phyloP scores from a whole-genome alignment of 2,329 filamentous ascomycete genomes.

The Aureobasidium mangrovei region DNA sequence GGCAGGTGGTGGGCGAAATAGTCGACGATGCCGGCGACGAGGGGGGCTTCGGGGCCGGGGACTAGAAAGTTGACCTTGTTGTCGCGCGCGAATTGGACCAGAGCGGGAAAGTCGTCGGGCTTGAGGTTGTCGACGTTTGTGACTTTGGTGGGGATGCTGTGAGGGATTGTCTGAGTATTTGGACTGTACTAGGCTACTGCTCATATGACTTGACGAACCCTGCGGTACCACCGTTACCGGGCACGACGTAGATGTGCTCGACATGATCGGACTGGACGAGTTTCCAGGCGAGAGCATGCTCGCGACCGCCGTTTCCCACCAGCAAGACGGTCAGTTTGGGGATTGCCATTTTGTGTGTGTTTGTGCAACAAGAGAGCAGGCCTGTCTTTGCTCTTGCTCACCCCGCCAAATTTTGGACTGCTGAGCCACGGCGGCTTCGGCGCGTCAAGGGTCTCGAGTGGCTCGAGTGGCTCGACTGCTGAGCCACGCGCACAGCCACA shows the following conservation, averaged over 20 bases:
- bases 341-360: slow-evolving; percentile 17
- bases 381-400: not conserved
- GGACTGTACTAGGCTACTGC: not conserved
- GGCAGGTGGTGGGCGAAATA: slow-evolving; percentile 53
- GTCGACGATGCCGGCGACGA: slow-evolving; percentile 81
- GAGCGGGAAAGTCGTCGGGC: slow-evolving; percentile 65
- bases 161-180: slow-evolving; percentile 15
- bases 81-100: slow-evolving; percentile 66
- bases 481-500: not conserved
- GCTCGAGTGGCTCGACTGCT: not conserved
- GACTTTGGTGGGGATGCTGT: slow-evolving; percentile 25
- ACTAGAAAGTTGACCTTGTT: slow-evolving; percentile 74
- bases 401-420: slow-evolving; percentile 2
- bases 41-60: slow-evolving; percentile 84
- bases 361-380: not conserved
- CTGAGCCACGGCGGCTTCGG: slow-evolving; percentile 4
- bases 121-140: slow-evolving; percentile 60
- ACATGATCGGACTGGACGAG: slow-evolving; percentile 73
- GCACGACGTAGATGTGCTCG: slow-evolving; percentile 59
- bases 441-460: not conserved
- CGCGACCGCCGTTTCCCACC: slow-evolving; percentile 86
- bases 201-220: slow-evolving; percentile 23
- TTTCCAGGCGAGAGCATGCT: slow-evolving; percentile 94
- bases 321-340: slow-evolving; percentile 61
- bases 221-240: slow-evolving; percentile 82